Evolutionary conservation across 331 rosid species (phyloP).

Genomic region (Telfairia occidentalis): DNA sequence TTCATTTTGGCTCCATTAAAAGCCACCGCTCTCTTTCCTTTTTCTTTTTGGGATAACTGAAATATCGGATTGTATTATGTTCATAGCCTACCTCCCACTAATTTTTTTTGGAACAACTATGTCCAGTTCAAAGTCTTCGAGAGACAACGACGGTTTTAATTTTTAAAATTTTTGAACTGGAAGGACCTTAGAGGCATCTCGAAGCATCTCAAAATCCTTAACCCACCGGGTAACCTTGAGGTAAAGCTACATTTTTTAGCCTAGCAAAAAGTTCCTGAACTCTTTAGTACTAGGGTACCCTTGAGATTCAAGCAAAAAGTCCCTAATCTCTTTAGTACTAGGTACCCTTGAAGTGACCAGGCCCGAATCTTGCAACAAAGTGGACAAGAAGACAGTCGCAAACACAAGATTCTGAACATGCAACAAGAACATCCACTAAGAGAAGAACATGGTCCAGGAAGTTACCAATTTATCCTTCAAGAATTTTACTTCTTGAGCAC

Average conservation of each 20-base stretch:
- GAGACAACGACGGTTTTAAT: not conserved
- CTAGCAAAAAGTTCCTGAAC: not conserved
- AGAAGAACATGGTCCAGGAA: slow-evolving; percentile 4
- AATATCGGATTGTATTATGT: not conserved
- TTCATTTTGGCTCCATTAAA: not conserved
- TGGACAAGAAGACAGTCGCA: not conserved
- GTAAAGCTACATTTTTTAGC: not conserved
- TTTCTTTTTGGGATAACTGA: not conserved
- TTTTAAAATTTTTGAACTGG: not conserved
- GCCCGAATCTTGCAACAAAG: not conserved
- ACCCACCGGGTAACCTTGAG: not conserved
- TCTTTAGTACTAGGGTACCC: not conserved
- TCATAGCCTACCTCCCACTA: not conserved
- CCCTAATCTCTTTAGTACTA: not conserved
- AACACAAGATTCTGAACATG: not conserved
- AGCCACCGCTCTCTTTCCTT: not conserved
- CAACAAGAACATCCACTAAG: slow-evolving; percentile 10
- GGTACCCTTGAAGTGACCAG: not conserved
- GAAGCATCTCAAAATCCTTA: not conserved
- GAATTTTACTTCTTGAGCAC: slow-evolving; percentile 41
- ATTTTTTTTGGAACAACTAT: too few species aligned
- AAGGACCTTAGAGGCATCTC: not conserved
- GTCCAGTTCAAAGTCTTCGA: not conserved
- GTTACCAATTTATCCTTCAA: slow-evolving; percentile 59
- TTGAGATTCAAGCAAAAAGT: not conserved